phyloP scores from a whole-genome alignment of 2,329 filamentous ascomycete species.

The Talaromyces sp. region DNA sequence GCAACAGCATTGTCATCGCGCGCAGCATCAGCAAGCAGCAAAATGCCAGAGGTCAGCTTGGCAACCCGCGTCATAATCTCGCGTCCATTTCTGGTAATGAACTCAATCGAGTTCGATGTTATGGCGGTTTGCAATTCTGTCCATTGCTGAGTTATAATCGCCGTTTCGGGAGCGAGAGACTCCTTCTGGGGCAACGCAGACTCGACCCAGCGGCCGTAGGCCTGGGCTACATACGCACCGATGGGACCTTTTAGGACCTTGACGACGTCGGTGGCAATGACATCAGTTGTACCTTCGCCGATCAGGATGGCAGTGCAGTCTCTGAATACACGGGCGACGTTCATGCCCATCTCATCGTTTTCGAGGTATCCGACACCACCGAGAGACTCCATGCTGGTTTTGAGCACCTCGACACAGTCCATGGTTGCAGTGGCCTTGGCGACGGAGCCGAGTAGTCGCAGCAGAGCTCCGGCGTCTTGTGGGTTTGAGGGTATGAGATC shows the following conservation, averaged over 20 bases:
- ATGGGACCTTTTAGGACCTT: conserved; percentile 24
- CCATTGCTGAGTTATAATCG: conserved; percentile 23
- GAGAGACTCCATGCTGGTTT: conserved; percentile 32
- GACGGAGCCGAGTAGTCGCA: conserved; percentile 35
- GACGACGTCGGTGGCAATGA: conserved; percentile 57
- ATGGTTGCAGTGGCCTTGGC: conserved; percentile 32
- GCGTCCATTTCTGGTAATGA: conserved; percentile 29
- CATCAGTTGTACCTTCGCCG: conserved; percentile 70
- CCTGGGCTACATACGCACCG: conserved; percentile 20
- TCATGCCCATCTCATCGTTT: conserved; percentile 56
- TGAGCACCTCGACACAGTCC: conserved; percentile 23
- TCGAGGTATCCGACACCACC: conserved; percentile 35
- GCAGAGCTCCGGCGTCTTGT: conserved; percentile 24
- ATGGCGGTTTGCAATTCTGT: conserved; percentile 1
- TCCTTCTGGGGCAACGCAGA: conserved; percentile 40
- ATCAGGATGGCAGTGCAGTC: conserved; percentile 55
- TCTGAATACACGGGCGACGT: conserved; percentile 63
- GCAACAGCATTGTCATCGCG: conserved; percentile 31
- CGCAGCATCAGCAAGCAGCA: conserved; percentile 33
- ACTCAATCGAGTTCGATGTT: conserved; percentile 21
- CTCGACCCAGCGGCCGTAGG: conserved; percentile 42
- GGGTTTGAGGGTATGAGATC: conserved; percentile 26
- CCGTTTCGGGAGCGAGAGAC: conserved; percentile 46
- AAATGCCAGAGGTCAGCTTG: conserved; percentile 29
- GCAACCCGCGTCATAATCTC: conserved; percentile 31